These are phyloP conservation scores for Suzukiozyma palmioleophila DNA, from an alignment of 1,139 yeast genomes.

Conservation along the genomic window DNA sequence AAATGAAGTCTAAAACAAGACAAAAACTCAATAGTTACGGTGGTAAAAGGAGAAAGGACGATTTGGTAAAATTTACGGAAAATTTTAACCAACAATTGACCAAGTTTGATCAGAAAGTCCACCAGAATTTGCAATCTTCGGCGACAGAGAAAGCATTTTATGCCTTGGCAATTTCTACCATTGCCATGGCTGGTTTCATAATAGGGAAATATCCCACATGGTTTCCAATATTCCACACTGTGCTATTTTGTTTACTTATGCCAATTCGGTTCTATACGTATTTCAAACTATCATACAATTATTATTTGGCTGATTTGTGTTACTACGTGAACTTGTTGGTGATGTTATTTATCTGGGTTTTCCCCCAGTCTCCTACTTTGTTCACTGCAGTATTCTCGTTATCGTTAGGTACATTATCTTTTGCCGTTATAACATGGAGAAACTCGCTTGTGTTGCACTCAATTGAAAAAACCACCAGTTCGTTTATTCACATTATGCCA, in stretches of 20 bases:
- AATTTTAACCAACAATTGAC: constrained; percentile 38
- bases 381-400: constrained; percentile 83
- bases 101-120: constrained; percentile 55
- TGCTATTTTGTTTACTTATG: constrained; percentile 58
- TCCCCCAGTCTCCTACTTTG: constrained; percentile 67
- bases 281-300: constrained; percentile 74
- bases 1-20: constrained; percentile 35
- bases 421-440: constrained; percentile 96
- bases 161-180: constrained; percentile 62
- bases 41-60: constrained; percentile 19
- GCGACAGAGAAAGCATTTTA: constrained; percentile 79
- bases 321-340: constrained; percentile 79
- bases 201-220: constrained; percentile 75
- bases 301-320: constrained; percentile 89
- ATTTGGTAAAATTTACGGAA: constrained; percentile 29
- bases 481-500: constrained; percentile 88
- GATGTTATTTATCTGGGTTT: constrained; percentile 73
- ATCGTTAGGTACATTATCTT: constrained; percentile 82
- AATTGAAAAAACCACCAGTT: constrained; percentile 87
- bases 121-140: constrained; percentile 47
- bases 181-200: constrained; percentile 69
- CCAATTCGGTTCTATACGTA: constrained; percentile 85
- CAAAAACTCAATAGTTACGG: constrained; percentile 22
- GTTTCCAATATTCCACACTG: constrained; percentile 75
- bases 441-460: constrained; percentile 90